These are phyloP conservation scores for Kalanchoe fedtschenkoi DNA, from an alignment of 164 flowering plant species.

Conservation along the genomic window DNA sequence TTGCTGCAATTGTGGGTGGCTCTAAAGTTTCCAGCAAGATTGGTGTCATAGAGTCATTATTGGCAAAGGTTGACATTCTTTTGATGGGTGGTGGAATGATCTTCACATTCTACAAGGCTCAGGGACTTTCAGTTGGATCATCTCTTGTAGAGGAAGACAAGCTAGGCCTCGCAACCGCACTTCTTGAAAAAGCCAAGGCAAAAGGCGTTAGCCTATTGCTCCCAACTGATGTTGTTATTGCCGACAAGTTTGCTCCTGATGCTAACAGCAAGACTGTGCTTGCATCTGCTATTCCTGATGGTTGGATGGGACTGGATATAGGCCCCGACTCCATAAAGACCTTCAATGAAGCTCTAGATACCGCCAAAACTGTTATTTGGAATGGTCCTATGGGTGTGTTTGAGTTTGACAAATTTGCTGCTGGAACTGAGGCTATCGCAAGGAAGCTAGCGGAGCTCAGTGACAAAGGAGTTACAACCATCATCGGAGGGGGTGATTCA, in stretches of 20 bases:
- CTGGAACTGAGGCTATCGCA: slow-evolving; percentile 64
- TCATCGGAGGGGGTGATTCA: slow-evolving; percentile 80
- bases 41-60: slow-evolving; percentile 69
- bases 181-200: slow-evolving; percentile 58
- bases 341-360: slow-evolving; percentile 57
- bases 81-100: slow-evolving; percentile 78
- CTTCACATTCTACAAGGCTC: too few species aligned
- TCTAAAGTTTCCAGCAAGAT: slow-evolving; percentile 76
- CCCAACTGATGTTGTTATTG: slow-evolving; percentile 64
- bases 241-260: slow-evolving; percentile 79
- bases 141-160: too few species aligned
- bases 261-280: slow-evolving; percentile 69
- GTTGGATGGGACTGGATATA: slow-evolving; percentile 90
- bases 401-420: slow-evolving; percentile 69
- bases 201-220: slow-evolving; percentile 65
- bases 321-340: slow-evolving; percentile 77
- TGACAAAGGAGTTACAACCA: slow-evolving; percentile 60
- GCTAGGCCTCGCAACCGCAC: too few species aligned
- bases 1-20: slow-evolving; percentile 85
- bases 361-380: too few species aligned
- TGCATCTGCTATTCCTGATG: slow-evolving; percentile 47
- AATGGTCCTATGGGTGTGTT: slow-evolving; percentile 85
- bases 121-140: too few species aligned
- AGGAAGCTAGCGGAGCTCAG: slow-evolving; percentile 67
- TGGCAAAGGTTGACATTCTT: slow-evolving; percentile 63